A percentile compares a stretch with the other conserved stretches of the same genome.
Evolutionary conservation across 768 basidiomycete genomes (phyloP).

Genomic region (Tricholoma matsutake): DNA sequence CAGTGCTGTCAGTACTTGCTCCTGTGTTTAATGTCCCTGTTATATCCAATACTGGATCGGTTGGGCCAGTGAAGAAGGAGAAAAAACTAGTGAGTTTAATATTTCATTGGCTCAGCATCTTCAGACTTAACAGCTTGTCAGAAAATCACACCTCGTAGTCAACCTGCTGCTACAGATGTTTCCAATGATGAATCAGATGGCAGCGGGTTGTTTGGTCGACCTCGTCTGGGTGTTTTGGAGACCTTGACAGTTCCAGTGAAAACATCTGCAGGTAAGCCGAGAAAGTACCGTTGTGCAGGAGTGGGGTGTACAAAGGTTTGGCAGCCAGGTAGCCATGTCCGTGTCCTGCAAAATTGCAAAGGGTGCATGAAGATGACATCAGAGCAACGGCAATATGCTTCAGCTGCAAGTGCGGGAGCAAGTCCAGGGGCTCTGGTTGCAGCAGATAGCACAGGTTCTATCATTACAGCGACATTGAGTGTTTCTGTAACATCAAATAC

Average conservation of each 20-base stretch:
- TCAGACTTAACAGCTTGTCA: too few relatives aligned
- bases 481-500: background rate
- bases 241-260: too few relatives aligned
- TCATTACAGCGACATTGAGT: background rate
- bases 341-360: conserved; percentile 13
- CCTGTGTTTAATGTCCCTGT: background rate
- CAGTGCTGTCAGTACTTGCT: background rate
- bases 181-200: background rate
- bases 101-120: too few relatives aligned
- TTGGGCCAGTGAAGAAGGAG: background rate
- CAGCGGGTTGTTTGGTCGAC: background rate
- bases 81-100: background rate
- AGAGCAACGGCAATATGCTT: conserved; percentile 5
- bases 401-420: conserved; percentile 6
- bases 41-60: background rate
- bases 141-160: too few relatives aligned
- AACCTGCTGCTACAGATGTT: too few relatives aligned
- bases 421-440: conserved; percentile 15
- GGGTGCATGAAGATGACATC: conserved; percentile 8
- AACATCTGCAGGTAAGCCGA: too few relatives aligned
- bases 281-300: too few relatives aligned
- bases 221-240: too few relatives aligned
- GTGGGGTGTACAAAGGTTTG: background rate
- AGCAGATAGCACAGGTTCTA: background rate
- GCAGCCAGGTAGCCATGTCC: conserved; percentile 1